These are phyloP conservation scores for Spathaspora boniae DNA, from an alignment of 805 yeast species.

Conservation along the genomic window DNA sequence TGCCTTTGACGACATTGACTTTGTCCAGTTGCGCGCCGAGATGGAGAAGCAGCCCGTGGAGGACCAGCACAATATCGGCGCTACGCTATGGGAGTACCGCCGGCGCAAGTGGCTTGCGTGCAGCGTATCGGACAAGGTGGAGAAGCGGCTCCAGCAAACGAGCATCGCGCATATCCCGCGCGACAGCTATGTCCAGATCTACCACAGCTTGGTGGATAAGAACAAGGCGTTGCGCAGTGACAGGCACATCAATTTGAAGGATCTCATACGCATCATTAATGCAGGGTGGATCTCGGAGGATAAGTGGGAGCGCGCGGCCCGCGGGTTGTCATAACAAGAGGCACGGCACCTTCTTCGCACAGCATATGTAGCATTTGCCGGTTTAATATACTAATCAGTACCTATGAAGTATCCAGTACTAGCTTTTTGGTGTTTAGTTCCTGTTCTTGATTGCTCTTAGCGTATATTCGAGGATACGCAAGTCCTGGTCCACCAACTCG, in stretches of 20 bases:
- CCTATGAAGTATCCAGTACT: constrained; percentile 1
- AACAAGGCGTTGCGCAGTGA: constrained; percentile 58
- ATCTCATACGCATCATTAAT: constrained; percentile 66
- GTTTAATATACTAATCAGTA: not conserved
- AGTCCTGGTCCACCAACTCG: constrained; percentile 67
- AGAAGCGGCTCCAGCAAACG: constrained; percentile 11
- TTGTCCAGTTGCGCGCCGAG: constrained; percentile 26
- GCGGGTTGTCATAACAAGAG: constrained; percentile 27
- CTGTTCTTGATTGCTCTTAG: constrained; percentile 18
- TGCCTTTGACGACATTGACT: constrained; percentile 23
- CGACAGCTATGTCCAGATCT: constrained; percentile 58
- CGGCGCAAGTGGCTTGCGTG: constrained; percentile 62
- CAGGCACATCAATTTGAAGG: constrained; percentile 67
- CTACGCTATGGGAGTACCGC: constrained; percentile 64
- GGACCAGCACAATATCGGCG: constrained; percentile 39
- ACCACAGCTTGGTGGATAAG: constrained; percentile 65
- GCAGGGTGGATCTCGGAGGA: constrained; percentile 83
- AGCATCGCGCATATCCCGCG: constrained; percentile 37
- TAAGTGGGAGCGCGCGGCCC: constrained; percentile 61
- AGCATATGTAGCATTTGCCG: not conserved
- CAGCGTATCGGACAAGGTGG: constrained; percentile 9
- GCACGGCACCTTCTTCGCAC: not conserved
- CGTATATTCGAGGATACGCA: constrained; percentile 67
- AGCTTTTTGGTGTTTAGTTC: not conserved
- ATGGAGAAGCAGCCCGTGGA: constrained; percentile 17